Evolutionary conservation across 1,284 basidiomycete genomes (phyloP), one percentile per base, ranked within the genome.

Genomic region (Mixia osmundae): DNA sequence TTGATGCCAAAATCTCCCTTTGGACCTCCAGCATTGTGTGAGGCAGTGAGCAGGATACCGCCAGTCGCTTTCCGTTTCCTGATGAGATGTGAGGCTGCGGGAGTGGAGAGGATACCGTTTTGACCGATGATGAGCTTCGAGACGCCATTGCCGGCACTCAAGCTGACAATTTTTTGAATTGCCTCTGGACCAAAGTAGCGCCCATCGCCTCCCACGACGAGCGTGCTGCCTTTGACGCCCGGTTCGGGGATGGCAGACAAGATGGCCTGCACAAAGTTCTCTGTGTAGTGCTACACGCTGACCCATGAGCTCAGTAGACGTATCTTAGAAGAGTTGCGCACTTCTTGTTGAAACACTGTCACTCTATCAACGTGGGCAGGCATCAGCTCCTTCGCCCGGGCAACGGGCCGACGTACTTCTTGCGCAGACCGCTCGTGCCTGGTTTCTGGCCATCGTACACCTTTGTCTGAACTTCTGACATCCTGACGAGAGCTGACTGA

Each of bases 1-100:
- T 97, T 97, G 70, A 97, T 94, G 42, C 89, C 89, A 57, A 97
- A 97, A 60, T 97, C 89, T 51, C 79, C 78, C 51, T 95, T 69
- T 20, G 91, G 89, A 30, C 89, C 89, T 44, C 89, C 89, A 8
- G 89, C 87, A 61, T 97, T 97, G 67, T 97, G 89, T 45, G 73
- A 78, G 19, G 89, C 77, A n/a, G 89, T 97, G 46, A 97, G 68
- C 33, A 97, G 67, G 59, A 97, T 97, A 48, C 89, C 89, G 35
- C 91, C 89, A 50, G 83, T 74, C 1, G 87, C 85, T 61, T 94
- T 87, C 66, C 82, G 79, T 51, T 78, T 77, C 45, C 89, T 70
- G 59, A 97, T 97, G 49, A 94, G 61, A 57, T 94, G 85, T 44
- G 82, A 91, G 5, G 78, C 89, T 23, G 91, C 91, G 6, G 89